Conservation (phyloP, 2,329 filamentous ascomycete genomes). For the Scytalidium lignicola region DNA sequence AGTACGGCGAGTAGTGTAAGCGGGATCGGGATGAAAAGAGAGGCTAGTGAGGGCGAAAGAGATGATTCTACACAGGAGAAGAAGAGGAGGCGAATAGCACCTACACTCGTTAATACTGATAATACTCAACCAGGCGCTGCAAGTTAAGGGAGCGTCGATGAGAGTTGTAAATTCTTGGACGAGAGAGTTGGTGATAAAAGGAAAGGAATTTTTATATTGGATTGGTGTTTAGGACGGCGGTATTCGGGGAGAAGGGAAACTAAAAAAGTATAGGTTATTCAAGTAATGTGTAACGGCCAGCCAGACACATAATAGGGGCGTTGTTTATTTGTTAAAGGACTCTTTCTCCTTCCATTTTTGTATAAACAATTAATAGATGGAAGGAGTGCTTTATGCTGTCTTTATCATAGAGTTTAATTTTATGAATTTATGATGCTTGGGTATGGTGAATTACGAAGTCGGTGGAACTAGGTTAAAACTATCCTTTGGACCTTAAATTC, state of each 20-base stretch:
- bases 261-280: not conserved
- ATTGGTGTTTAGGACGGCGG: not conserved
- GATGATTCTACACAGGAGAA: conserved; percentile 49
- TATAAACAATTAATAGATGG: not conserved
- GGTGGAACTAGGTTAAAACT: too few relatives aligned
- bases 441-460: too few relatives aligned
- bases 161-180: too few relatives aligned
- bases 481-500: too few relatives aligned
- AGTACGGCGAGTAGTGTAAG: conserved; percentile 52
- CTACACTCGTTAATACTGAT: conserved; percentile 46
- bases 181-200: too few relatives aligned
- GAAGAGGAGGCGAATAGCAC: conserved; percentile 68
- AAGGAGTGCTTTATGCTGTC: too few relatives aligned
- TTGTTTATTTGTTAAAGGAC: not conserved
- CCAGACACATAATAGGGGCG: too few relatives aligned
- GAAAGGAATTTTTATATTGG: not conserved
- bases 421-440: too few relatives aligned
- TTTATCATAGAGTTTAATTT: too few relatives aligned
- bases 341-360: not conserved
- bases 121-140: not conserved
- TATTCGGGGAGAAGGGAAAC: not conserved
- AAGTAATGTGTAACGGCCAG: not conserved
- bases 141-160: not conserved
- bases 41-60: conserved; percentile 43
- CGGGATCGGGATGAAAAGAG: conserved; percentile 44